phyloP scores from a whole-genome alignment of 129 eudicot species.

The Centrapalus pauciflorus region DNA sequence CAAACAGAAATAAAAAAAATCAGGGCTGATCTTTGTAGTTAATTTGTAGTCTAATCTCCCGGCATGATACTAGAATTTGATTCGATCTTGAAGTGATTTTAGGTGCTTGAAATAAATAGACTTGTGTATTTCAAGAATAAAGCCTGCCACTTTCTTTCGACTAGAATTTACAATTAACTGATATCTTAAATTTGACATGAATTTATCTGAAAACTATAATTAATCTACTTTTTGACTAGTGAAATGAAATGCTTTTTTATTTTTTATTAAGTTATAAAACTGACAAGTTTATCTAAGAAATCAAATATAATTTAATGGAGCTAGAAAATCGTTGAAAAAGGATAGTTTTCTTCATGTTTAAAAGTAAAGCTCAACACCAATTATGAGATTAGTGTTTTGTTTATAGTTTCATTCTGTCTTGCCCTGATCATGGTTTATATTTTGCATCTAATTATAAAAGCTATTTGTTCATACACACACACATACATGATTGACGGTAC shows the following conservation, averaged over 20 bases:
- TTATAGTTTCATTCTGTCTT: background rate
- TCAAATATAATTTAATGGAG: background rate
- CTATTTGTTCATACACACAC: background rate
- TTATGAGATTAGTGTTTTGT: background rate
- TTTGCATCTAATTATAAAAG: background rate
- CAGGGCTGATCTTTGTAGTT: conserved; percentile 21
- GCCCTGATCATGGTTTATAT: conserved; percentile 8
- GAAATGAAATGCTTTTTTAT: background rate
- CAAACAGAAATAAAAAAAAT: background rate
- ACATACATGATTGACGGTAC: no score
- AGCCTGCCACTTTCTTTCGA: background rate
- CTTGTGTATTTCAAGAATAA: background rate
- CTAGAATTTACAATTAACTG: background rate
- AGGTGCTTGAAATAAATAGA: background rate
- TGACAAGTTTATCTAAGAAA: background rate
- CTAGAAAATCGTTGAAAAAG: background rate
- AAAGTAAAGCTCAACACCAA: background rate
- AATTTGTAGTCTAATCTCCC: conserved; percentile 24
- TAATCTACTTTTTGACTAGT: conserved; percentile 9
- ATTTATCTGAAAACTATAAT: background rate
- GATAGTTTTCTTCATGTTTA: background rate
- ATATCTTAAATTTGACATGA: background rate
- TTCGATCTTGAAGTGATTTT: background rate
- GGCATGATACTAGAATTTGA: background rate
- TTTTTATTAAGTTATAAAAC: no score